Evolutionary conservation across 257 asterid genomes (phyloP), one percentile per base, ranked within the genome.

Genomic region (Phtheirospermum japonicum): DNA sequence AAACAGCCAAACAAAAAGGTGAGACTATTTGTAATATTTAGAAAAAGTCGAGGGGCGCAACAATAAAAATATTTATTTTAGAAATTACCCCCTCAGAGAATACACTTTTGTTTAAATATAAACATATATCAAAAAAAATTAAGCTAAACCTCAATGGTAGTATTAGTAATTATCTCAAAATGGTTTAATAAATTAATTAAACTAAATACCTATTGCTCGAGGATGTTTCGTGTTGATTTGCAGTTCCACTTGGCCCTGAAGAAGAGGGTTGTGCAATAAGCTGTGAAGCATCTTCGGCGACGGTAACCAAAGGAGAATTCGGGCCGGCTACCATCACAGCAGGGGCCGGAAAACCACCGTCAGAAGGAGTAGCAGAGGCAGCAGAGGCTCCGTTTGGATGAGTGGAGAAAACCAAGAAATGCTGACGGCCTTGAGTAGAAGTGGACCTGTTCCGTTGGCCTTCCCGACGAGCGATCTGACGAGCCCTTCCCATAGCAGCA

Each of bases 401-500:
- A 17, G 86, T 79, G 1, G 98, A 88, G 57, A 85, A 83, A 72
- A 90, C 89, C 76, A 90, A 81, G 73, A 72, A 82, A 6, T 83
- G 98, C 42, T 95, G 91, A 36, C 85, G 95, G 17, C 84, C 89
- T 57, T 85, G 95, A 73, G 88, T 55, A 36, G 95, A 87, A 50
- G n/a, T n/a, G n/a, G 97, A 56, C 56, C 97, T 79, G 60, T 65
- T 61, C 79, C 95, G 76, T 67, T 76, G 91, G 34, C 83, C 89
- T 71, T 85, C 97, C 67, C 96, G 79, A 70, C 96, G 77, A 60
- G 91, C 87, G 30, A 88, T 72, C 65, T 90, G 94, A 43, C 94
- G 90, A 57, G 95, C 86, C 77, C 96, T 80, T 58, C 96, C 96
- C 98, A 85, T 88, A 6, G 96, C 89, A 50, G 98, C 95, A 2